Conservation (phyloP, 441 rosid species). For the Erodium texanum region DNA sequence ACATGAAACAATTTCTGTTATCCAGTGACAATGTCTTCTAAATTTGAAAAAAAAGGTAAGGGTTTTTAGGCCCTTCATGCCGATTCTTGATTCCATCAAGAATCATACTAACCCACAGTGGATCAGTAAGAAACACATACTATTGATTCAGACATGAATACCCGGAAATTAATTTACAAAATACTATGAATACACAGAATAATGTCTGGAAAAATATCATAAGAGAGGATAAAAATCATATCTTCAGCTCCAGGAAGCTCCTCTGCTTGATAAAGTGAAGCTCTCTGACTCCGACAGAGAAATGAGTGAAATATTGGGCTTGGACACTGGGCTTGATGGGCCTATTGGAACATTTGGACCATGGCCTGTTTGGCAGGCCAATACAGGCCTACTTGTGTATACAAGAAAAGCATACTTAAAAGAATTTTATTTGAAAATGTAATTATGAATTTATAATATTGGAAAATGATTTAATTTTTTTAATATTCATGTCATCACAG, state of each 20-base stretch:
- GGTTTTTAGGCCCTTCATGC: not conserved
- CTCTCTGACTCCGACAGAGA: not conserved
- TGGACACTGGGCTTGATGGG: not conserved
- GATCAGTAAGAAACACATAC: not conserved
- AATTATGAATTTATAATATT: too few relatives aligned
- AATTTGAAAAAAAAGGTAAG: not conserved
- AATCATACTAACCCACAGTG: not conserved
- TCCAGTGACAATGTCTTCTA: not conserved
- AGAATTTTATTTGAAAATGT: too few relatives aligned
- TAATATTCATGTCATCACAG: too few relatives aligned
- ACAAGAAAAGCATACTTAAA: too few relatives aligned
- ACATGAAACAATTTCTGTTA: not conserved
- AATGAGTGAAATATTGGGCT: not conserved
- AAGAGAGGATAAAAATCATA: not conserved
- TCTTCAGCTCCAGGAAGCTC: not conserved
- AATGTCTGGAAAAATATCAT: not conserved
- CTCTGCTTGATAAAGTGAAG: not conserved
- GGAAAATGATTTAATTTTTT: too few relatives aligned
- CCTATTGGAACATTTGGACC: not conserved
- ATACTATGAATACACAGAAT: not conserved
- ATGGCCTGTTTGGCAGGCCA: too few relatives aligned
- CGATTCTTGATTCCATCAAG: not conserved
- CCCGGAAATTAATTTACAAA: not conserved
- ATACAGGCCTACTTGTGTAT: too few relatives aligned
- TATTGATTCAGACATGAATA: not conserved